Base-by-base conservation (phyloP, 1,139 yeast species). In the Hemisphaericaspora lyxosophila region DNA sequence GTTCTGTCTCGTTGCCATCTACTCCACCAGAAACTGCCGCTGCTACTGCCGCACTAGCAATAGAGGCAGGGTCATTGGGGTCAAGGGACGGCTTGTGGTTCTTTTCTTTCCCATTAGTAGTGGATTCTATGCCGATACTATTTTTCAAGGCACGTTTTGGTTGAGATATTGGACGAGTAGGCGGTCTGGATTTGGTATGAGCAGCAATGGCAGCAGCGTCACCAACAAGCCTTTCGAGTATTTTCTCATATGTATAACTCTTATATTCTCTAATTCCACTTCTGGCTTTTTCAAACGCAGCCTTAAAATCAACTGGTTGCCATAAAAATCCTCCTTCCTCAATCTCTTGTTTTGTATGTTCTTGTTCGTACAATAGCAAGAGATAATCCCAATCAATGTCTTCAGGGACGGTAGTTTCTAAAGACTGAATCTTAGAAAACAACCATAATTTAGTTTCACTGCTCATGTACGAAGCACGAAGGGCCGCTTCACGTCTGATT, bases 401-500 rank as follows among this genome's bases (percentile, higher is more conserved):
- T n/a, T 73, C 73, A 18, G 70, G 62, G 13, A 70, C 64, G 9
- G 69, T 64, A 44, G 64, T 75, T 6, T 71, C 76, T 36, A 73
- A 53, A 48, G 74, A 73, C 52, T 73, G 72, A 36, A 80, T 47
- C 48, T 75, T 65, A 44, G 72, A 65, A 44, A 79, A 51, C 35
- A 85, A 54, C 85, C 92, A 82, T 30, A 73, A 51, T 47, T 75
- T 73, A 31, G 82, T 80, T 13, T 63, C 65, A 4, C 62, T 54
- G 25, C 70, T 70, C 69, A 82, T 78, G 24, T 62, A 64, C 16
- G 74, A 62, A 4, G 80, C 69, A 37, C 82, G 67, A 16, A 62
- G 64, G 27, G 67, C 57, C 6, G 81, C 80, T 54, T 73, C 83
- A 46, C 86, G 70, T 53, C 80, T 82, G 38, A 80, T 61, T 7